Evolutionary conservation across 2,329 filamentous ascomycete species (phyloP).

Genomic region (Pseudocercospora fijiensis): DNA sequence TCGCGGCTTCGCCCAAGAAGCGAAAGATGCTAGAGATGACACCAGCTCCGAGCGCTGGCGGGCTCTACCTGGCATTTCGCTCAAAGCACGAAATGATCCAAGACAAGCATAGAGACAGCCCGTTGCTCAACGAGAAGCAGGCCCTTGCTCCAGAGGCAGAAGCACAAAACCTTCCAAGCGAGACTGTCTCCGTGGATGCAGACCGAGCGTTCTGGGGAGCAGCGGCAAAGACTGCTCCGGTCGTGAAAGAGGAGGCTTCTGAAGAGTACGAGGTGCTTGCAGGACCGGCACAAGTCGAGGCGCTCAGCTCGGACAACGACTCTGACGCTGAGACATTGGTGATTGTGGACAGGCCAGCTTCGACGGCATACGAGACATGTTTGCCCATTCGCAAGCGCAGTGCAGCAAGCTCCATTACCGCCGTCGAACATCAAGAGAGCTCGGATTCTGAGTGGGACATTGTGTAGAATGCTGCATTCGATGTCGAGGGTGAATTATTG

Average conservation of each 20-base stretch:
- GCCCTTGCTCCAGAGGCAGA: background rate
- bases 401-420: conserved; percentile 7
- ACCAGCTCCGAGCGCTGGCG: background rate
- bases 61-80: background rate
- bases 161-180: background rate
- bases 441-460: conserved; percentile 18
- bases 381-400: conserved; percentile 7
- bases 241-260: background rate
- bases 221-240: background rate
- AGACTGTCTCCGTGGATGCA: background rate
- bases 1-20: background rate
- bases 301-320: conserved; percentile 20
- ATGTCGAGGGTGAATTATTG: too few relatives aligned
- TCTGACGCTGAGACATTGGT: conserved; percentile 20
- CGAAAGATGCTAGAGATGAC: background rate
- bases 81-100: background rate
- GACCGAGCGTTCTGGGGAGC: background rate
- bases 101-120: background rate
- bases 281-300: conserved; percentile 10
- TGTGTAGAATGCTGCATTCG: background rate
- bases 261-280: conserved; percentile 15
- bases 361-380: background rate
- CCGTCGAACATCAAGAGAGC: background rate
- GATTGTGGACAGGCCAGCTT: conserved; percentile 8
- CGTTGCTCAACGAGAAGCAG: background rate